Evolutionary conservation across 352 stramenopile genomes (phyloP), one percentile per base, ranked within the genome.

Genomic region (Phytophthora boehmeriae): DNA sequence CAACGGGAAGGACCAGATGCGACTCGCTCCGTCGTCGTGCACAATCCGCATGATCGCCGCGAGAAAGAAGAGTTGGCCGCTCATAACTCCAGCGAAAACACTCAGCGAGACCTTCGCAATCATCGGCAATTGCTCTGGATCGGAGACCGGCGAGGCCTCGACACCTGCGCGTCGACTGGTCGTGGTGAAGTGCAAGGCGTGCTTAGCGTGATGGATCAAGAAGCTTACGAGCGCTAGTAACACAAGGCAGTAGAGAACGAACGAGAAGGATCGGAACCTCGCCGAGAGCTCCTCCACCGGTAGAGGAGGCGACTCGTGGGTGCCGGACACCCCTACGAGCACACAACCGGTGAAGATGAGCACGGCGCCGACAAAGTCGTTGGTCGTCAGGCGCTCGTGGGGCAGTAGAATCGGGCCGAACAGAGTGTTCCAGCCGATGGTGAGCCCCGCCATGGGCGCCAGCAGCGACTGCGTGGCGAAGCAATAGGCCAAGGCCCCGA

Each of bases 341-440:
- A 92, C 80, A 48, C 85, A 94, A 46, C 85, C 83, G 0, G 80
- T 70, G 52, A 94, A 92, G 57, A 94, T 92, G 28, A 92, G 63
- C 41, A 89, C 57, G 16, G 85, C 83, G 13, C 85, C 85, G 11
- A 92, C 57, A 53, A 92, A 88, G 59, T 92, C 85, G 63, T 90
- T 82, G 42, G 76, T 90, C 28, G 76, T 88, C 4, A 92, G 73
- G 0, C 75, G 79, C 48, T 92, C 83, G 51, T 90, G 75, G 5
- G 82, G 80, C 16, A 94, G 64, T 25, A 94, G 44, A 2, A 89
- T 78, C 9, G 85, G 85, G 2, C 80, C 84, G 39, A 94, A 76
- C 22, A 92, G 68, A 42, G 83, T 92, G 65, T 94, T 94, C 85
- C 85, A 94, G 23, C 81, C 81, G 54, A 94, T 90, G 8, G 83